These are phyloP conservation scores for Sporothrix phasma DNA, from an alignment of 2,329 filamentous ascomycete genomes.

Conservation along the genomic window DNA sequence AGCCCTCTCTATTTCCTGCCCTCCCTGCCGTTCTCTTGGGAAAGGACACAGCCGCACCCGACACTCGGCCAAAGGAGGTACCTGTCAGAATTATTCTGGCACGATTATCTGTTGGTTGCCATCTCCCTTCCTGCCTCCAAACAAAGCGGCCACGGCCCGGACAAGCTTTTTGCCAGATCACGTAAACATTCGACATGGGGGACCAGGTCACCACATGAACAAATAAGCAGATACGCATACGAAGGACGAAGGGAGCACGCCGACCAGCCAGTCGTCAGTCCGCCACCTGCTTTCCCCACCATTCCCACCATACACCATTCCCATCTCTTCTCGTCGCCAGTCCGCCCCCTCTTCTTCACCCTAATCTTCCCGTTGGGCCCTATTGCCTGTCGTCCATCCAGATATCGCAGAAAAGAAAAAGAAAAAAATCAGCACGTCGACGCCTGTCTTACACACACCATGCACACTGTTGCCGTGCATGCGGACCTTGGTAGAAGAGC, in stretches of 20 bases:
- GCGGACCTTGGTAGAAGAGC: not conserved
- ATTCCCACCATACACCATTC: not conserved
- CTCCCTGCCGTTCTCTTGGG: not conserved
- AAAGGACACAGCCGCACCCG: not conserved
- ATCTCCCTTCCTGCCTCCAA: not conserved
- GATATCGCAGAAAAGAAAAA: not conserved
- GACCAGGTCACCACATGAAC: not conserved
- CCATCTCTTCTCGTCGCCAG: not conserved
- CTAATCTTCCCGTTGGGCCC: not conserved
- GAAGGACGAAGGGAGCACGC: too few species aligned
- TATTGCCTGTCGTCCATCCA: not conserved
- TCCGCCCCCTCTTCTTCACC: not conserved
- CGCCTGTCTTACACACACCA: not conserved
- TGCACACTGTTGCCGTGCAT: not conserved
- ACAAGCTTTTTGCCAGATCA: slow-evolving; percentile 1
- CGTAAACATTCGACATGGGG: not conserved
- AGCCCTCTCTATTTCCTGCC: not conserved
- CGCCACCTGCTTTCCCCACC: too few species aligned
- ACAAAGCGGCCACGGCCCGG: not conserved
- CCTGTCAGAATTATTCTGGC: not conserved
- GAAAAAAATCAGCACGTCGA: too few species aligned
- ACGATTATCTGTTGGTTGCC: not conserved
- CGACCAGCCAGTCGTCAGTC: too few species aligned
- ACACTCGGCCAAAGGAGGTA: not conserved
- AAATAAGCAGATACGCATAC: not conserved